A percentile compares a stretch with the other conserved stretches of the same genome.
These are phyloP conservation scores for Botryotinia calthae DNA, from an alignment of 2,329 filamentous ascomycete species.

Conservation along the genomic window DNA sequence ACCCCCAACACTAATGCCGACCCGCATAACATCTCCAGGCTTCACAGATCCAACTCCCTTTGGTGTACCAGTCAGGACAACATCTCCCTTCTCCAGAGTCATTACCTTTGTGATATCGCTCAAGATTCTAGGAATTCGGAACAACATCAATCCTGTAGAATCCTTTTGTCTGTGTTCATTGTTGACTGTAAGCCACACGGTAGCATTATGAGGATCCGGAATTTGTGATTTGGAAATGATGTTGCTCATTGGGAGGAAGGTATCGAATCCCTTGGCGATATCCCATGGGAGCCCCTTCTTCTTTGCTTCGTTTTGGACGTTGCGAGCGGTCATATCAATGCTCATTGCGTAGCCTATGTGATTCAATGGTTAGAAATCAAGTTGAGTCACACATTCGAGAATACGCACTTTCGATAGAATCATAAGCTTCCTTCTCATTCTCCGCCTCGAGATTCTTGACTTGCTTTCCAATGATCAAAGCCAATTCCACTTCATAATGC, in stretches of 20 bases:
- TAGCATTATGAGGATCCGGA: slow-evolving; percentile 81
- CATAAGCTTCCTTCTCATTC: slow-evolving; percentile 74
- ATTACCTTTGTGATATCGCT: slow-evolving; percentile 93
- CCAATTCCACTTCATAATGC: slow-evolving; percentile 95
- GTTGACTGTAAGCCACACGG: slow-evolving; percentile 85
- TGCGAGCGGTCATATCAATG: slow-evolving; percentile 97
- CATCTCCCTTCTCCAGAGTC: slow-evolving; percentile 87
- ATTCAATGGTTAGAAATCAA: slow-evolving; percentile 21
- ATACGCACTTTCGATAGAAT: slow-evolving; percentile 71
- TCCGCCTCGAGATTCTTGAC: slow-evolving; percentile 71
- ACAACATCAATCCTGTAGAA: slow-evolving; percentile 91
- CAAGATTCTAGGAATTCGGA: slow-evolving; percentile 81
- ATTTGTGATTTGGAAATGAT: slow-evolving; percentile 78
- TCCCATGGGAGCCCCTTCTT: slow-evolving; percentile 94
- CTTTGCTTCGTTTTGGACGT: slow-evolving; percentile 95
- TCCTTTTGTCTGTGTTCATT: slow-evolving; percentile 75
- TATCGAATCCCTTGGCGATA: slow-evolving; percentile 97
- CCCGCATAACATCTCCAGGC: slow-evolving; percentile 82
- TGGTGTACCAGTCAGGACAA: slow-evolving; percentile 94
- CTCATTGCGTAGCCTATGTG: slow-evolving; percentile 74
- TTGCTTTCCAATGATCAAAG: slow-evolving; percentile 79
- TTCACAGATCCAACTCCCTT: slow-evolving; percentile 89
- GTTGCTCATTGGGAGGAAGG: slow-evolving; percentile 84
- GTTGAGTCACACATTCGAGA: not conserved
- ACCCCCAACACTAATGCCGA: slow-evolving; percentile 75